Conservation (phyloP, 2,329 filamentous ascomycete species). For the Eurotiales sp. region DNA sequence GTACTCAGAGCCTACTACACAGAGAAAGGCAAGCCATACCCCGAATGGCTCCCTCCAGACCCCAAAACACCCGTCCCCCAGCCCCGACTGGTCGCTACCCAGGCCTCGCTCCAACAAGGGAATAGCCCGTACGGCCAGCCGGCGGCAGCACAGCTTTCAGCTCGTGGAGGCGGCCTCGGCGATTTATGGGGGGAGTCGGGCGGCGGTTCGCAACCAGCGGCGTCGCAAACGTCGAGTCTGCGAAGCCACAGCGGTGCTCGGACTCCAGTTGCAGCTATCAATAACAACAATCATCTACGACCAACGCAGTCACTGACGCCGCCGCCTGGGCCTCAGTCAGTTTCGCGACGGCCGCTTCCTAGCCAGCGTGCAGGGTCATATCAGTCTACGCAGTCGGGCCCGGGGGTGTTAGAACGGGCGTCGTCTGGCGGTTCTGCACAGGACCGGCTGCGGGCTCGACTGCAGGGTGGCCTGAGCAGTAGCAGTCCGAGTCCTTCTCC, state of each 20-base stretch:
- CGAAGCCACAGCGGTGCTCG: slow-evolving; percentile 27
- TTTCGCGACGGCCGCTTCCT: slow-evolving; percentile 58
- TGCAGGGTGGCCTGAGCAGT: slow-evolving; percentile 61
- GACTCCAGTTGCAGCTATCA: slow-evolving; percentile 18
- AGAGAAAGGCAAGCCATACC: slow-evolving; percentile 78
- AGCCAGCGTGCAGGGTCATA: slow-evolving; percentile 73
- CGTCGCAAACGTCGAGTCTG: slow-evolving; percentile 37
- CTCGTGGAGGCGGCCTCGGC: slow-evolving; percentile 48
- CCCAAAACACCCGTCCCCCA: slow-evolving; percentile 65
- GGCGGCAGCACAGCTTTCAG: slow-evolving; percentile 30
- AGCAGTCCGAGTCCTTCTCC: slow-evolving; percentile 28
- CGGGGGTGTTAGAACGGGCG: slow-evolving; percentile 33
- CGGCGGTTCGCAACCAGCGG: slow-evolving; percentile 23
- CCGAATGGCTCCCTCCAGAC: slow-evolving; percentile 83
- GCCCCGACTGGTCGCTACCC: slow-evolving; percentile 47
- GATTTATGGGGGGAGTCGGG: slow-evolving; percentile 56
- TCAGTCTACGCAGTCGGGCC: slow-evolving; percentile 52
- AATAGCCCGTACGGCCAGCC: slow-evolving; percentile 25
- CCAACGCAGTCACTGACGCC: slow-evolving; percentile 25
- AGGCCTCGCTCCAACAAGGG: slow-evolving; percentile 48
- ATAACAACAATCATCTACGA: slow-evolving; percentile 9
- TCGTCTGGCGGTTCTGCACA: slow-evolving; percentile 58
- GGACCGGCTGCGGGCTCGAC: slow-evolving; percentile 73
- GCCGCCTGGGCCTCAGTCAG: slow-evolving; percentile 22
- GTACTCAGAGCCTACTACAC: slow-evolving; percentile 89